Percentiles rank a stretch among this genome's conserved stretches.
These are phyloP conservation scores for Leptographium wingfieldii DNA, from an alignment of 2,329 filamentous ascomycete species.

Conservation along the genomic window DNA sequence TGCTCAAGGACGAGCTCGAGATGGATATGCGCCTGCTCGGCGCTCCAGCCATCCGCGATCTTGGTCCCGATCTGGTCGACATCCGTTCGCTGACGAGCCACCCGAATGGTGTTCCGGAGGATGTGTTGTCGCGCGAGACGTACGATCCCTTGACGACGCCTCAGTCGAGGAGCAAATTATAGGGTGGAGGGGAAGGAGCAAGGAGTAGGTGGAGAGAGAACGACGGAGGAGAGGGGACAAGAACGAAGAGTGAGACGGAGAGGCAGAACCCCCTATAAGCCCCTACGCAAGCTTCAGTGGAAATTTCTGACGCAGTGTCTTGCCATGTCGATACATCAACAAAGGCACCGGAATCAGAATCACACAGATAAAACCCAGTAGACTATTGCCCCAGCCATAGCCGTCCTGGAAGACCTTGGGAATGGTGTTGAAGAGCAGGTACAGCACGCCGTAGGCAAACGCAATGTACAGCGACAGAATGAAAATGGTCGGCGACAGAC, in stretches of 20 bases:
- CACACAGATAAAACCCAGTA: constrained; percentile 31
- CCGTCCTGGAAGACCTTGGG: constrained; percentile 33
- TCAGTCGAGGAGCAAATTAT: constrained; percentile 41
- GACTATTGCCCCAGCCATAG: constrained; percentile 28
- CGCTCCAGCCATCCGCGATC: constrained; percentile 57
- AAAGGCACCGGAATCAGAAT: constrained; percentile 39
- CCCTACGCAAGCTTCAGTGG: not conserved
- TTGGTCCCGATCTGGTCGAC: constrained; percentile 74
- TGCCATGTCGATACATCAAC: constrained; percentile 40
- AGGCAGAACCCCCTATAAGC: not conserved
- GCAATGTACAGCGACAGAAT: constrained; percentile 35
- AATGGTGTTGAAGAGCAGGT: constrained; percentile 42
- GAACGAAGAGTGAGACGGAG: not conserved
- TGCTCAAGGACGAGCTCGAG: constrained; percentile 92
- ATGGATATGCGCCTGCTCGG: constrained; percentile 98
- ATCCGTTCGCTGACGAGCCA: constrained; percentile 52
- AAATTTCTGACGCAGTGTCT: constrained; percentile 11
- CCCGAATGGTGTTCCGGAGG: constrained; percentile 33
- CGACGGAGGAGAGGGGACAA: not conserved
- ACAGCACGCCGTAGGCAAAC: constrained; percentile 38
- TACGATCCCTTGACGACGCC: constrained; percentile 44
- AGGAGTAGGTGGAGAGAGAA: not conserved
- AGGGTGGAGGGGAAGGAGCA: not conserved
- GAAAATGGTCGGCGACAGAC: constrained; percentile 35
- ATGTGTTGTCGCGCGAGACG: constrained; percentile 33